Evolutionary conservation across 352 stramenopile species (phyloP), one percentile per base, ranked within the genome.

Genomic region (Globisporangium paddicum): DNA sequence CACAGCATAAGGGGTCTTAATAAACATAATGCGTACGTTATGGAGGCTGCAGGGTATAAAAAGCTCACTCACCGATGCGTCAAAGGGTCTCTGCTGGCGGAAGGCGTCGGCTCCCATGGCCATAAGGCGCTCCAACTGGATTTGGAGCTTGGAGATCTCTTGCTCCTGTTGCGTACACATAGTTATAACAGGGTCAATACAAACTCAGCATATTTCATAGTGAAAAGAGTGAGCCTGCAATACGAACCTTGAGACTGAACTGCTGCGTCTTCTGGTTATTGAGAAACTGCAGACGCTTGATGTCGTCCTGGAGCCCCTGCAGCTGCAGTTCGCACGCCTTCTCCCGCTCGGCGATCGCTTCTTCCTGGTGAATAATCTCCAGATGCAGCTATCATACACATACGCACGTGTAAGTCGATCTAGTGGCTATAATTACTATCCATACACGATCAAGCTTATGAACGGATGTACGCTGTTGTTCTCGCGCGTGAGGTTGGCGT

Each of bases 361-460:
- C 82, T 73, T 92, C 79, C 46, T 92, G 79, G 64, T 92, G 82
- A 54, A 92, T 92, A 49, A 89, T 78, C 63, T 92, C 79, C 44
- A 90, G 48, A 60, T 90, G 80, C 7, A 92, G 71, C 82, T 91
- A 49, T 18, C 25, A 35, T 10, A 26, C 28, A 48, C 5, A 46
- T 2, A n/a, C 9, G 35, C 10, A 13, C n/a, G 3, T 26, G 46
- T 52, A 19, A 35, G 18, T 23, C 16, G 30, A 35, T 6, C 8
- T 11, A 23, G 21, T n/a, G 11, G 16, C 26, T 16, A 23, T 9
- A 10, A 11, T 0, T 19, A 11, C 37, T 16, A 42, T 1, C 4
- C 37, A 21, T 5, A 3, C 19, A 1, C 6, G 13, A 19, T 19
- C 16, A 42, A 10, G 19, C 6, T 32, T 32, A 41, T 42, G 37